Percentiles rank a stretch among this genome's conserved stretches.
These are phyloP conservation scores for Arctium minus DNA, from an alignment of 129 eudicot genomes.

Conservation along the genomic window DNA sequence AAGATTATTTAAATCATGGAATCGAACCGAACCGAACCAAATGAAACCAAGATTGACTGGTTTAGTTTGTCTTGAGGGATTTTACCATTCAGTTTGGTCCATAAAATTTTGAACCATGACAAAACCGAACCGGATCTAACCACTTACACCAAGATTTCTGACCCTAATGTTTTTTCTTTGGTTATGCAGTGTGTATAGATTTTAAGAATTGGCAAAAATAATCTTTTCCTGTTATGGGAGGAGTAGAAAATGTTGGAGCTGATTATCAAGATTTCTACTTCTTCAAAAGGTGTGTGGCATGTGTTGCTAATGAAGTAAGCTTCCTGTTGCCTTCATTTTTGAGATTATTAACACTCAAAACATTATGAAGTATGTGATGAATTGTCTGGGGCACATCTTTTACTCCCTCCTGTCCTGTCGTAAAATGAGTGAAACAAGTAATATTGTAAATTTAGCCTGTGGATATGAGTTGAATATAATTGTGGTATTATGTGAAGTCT, in stretches of 20 bases:
- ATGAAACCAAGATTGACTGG: background rate
- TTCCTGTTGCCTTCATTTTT: background rate
- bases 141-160: background rate
- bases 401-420: background rate
- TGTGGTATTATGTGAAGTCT: conserved; percentile 6
- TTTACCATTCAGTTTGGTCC: background rate
- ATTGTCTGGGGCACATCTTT: background rate
- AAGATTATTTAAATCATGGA: background rate
- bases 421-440: conserved; percentile 14
- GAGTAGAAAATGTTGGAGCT: conserved; percentile 20
- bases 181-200: conserved; percentile 25
- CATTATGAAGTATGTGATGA: background rate
- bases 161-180: background rate
- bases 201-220: conserved; percentile 10
- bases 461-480: conserved; percentile 8
- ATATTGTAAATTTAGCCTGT: conserved; percentile 15
- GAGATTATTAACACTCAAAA: conserved; percentile 8
- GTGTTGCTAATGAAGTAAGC: conserved; percentile 12
- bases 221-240: conserved; percentile 20
- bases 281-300: conserved; percentile 26
- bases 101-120: background rate
- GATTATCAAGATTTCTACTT: conserved; percentile 15
- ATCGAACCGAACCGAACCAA: background rate
- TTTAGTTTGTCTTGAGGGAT: background rate
- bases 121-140: background rate